Percentiles rank a stretch among this genome's conserved stretches.
Conservation (phyloP, 2,329 filamentous ascomycete genomes). For the Geosmithia flava region DNA sequence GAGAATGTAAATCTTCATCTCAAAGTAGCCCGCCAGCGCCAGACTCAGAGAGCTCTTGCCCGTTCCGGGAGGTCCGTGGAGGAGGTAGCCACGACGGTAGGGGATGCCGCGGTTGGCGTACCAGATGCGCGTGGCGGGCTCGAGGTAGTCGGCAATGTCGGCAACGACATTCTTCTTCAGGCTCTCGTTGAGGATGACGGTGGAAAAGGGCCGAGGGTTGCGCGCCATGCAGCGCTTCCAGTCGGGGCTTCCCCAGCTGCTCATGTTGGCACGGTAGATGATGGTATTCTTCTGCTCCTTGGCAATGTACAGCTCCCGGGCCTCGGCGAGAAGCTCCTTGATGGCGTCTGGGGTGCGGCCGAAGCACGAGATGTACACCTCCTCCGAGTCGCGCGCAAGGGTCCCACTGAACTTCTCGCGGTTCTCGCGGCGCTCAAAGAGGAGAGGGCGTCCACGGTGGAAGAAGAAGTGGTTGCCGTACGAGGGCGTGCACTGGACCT, state of each 20-base stretch:
- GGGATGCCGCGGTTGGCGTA: constrained; percentile 77
- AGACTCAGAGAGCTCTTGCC: constrained; percentile 65
- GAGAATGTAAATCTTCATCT: constrained; percentile 61
- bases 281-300: constrained; percentile 50
- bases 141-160: constrained; percentile 51
- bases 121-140: constrained; percentile 56
- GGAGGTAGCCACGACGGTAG: constrained; percentile 72
- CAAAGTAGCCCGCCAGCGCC: constrained; percentile 57
- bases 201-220: constrained; percentile 48
- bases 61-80: constrained; percentile 70
- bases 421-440: constrained; percentile 41
- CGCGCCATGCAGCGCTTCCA: constrained; percentile 54
- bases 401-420: constrained; percentile 26
- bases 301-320: constrained; percentile 39
- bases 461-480: constrained; percentile 58
- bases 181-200: constrained; percentile 50
- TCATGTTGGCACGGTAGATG: constrained; percentile 47
- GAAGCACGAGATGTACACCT: constrained; percentile 48
- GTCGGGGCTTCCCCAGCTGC: constrained; percentile 25
- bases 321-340: constrained; percentile 50
- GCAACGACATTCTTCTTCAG: constrained; percentile 46
- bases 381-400: constrained; percentile 38
- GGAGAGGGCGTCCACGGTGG: constrained; percentile 45
- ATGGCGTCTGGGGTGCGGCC: constrained; percentile 47
- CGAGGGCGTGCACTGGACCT: constrained; percentile 51